Evolutionary conservation across 2,329 filamentous ascomycete genomes (phyloP), one percentile per base, ranked within the genome.

Genomic region (Sporothrix variecibatus): DNA sequence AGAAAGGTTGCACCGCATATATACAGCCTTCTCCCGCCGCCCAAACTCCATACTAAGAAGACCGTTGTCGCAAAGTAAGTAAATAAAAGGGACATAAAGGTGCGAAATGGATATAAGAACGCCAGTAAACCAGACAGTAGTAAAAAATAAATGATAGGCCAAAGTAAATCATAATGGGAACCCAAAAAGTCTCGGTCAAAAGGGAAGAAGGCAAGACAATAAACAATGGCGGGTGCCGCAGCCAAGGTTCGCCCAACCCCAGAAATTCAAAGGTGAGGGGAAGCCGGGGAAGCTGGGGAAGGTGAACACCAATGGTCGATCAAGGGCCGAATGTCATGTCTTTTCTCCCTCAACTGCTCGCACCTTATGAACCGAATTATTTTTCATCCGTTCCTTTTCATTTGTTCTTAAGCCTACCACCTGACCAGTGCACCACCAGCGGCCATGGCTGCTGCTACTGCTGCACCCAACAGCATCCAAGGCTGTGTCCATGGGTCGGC

Each of bases 401-500:
- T 64, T 15, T 7, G 26, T 31, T 28, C 58, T 4, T 12, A 3
- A 3, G 20, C 8, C 31, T 58, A 56, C 51, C 62, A 68, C 12
- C 49, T 26, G 20, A 64, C 46, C 71, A 73, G 23, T n/a, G 34
- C 38, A 17, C 46, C 72, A 20, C 62, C 72, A 3, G 38, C 60
- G 8, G 74, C 40, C 20, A 38, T 28, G 1, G 40, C 67, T 23
- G 67, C 67, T 8, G 26, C 67, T 7, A 17, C 67, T 7, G 28
- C 67, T 20, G 67, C 67, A 5, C 23, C 43, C 65, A 68, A 26
- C 43, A 56, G 46, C 53, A 60, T 31, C 49, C 68, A 46, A 26
- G 71, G 73, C 40, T 65, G 53, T 2, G 56, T 11, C 73, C 73
- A 75, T 7, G 38, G 67, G 20, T 26, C 17, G 8, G 3, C 20